These are phyloP conservation scores for Neltuma alba DNA, from an alignment of 306 rosid species.

Conservation along the genomic window DNA sequence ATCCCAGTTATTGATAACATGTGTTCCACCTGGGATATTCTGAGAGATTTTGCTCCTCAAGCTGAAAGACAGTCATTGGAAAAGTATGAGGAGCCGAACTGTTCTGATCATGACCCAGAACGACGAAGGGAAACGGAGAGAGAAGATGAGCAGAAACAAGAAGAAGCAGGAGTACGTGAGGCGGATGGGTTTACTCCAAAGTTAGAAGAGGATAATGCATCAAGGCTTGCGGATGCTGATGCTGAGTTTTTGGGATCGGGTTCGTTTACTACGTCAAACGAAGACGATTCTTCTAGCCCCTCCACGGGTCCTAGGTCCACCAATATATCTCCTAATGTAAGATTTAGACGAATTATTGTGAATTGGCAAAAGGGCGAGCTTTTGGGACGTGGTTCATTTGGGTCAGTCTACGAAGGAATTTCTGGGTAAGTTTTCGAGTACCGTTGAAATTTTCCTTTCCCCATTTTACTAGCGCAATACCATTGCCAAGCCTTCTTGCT, in stretches of 20 bases:
- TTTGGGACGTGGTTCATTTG: constrained; percentile 95
- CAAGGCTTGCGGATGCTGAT: constrained; percentile 34
- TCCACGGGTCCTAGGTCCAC: constrained; percentile 64
- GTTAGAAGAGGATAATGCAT: constrained; percentile 35
- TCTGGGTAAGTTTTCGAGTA: constrained; percentile 60
- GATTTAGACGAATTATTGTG: constrained; percentile 53
- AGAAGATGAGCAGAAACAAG: constrained; percentile 17
- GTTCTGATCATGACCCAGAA: constrained; percentile 33
- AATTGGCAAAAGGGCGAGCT: constrained; percentile 72
- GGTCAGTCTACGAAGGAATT: constrained; percentile 89
- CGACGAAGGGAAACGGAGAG: constrained; percentile 15
- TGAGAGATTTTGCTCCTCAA: constrained; percentile 59
- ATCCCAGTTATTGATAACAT: constrained; percentile 45
- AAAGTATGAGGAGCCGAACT: constrained; percentile 12
- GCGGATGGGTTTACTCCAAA: constrained; percentile 11
- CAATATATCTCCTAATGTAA: constrained; percentile 71
- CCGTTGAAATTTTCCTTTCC: not conserved
- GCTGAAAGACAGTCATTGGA: constrained; percentile 19
- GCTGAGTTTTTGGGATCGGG: constrained; percentile 46
- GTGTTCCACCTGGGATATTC: constrained; percentile 75
- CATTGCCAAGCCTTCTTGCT: not conserved
- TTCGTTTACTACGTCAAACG: constrained; percentile 78
- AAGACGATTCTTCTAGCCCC: constrained; percentile 79
- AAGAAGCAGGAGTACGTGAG: constrained; percentile 12
- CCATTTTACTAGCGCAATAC: constrained; percentile 15